Percentiles rank a stretch among this genome's conserved stretches.
Conservation (phyloP, 768 basidiomycete species). For the Steccherinum ochraceum region DNA sequence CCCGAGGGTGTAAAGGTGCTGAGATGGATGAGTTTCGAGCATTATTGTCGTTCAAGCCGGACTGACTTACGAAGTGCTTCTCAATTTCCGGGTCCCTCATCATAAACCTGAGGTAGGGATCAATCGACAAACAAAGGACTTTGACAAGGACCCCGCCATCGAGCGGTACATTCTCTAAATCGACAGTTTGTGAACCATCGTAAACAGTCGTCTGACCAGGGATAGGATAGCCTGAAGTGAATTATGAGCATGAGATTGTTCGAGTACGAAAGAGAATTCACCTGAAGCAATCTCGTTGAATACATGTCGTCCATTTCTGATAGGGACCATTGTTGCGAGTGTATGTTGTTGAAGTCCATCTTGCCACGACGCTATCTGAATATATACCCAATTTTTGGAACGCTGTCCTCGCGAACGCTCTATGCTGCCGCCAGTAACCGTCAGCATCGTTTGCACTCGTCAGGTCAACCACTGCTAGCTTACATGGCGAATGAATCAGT, state of each 20-base stretch:
- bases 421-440: no score
- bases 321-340: slow-evolving; percentile 23
- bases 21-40: background rate
- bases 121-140: slow-evolving; percentile 16
- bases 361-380: no score
- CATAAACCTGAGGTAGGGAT: slow-evolving; percentile 13
- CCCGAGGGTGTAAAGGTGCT: slow-evolving; percentile 18
- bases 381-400: no score
- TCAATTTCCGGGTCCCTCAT: slow-evolving; percentile 11
- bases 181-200: slow-evolving; percentile 21
- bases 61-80: slow-evolving; percentile 9
- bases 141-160: slow-evolving; percentile 25
- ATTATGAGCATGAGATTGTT: background rate
- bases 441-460: no score
- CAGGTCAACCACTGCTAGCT: no score
- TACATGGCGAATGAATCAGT: no score
- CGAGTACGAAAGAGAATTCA: slow-evolving; percentile 14
- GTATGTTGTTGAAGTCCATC: no score
- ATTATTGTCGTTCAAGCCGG: background rate
- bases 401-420: no score
- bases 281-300: slow-evolving; percentile 23
- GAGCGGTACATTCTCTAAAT: slow-evolving; percentile 19
- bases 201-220: slow-evolving; percentile 23
- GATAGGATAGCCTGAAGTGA: slow-evolving; percentile 18
- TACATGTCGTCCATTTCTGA: slow-evolving; percentile 21